Evolutionary conservation across 306 rosid species (phyloP), one percentile per base, ranked within the genome.

Genomic region (Arachis stenosperma): DNA sequence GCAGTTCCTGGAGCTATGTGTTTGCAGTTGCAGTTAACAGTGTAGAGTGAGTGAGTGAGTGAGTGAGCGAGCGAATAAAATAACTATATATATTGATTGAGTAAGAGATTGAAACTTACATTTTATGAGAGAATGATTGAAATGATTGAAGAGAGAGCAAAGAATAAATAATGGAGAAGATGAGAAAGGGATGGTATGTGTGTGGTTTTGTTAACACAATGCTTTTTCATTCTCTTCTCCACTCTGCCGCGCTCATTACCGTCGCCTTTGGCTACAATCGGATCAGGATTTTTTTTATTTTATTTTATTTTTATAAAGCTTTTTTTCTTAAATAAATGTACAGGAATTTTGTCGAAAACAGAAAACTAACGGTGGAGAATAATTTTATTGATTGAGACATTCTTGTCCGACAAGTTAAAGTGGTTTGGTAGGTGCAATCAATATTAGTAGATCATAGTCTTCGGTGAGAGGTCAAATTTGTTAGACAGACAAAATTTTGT

Each of bases 231-330:
- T 7, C 47, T 50, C 17, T 33, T 8, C 2, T 14, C 14, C 10
- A 9, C 14, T 39, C 65, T 77, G 51, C 61, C 70, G 33, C 50
- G 63, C 48, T 78, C 48, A 58, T 66, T 22, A 51, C 75, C 78
- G 82, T 79, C 59, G 57, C 27, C 7, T 52, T 5, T 33, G 37
- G 37, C 37, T 33, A 33, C 15, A n/a, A 52, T 52, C 57, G 27
- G 8, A 47, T 65, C 59, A 58, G 2, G 4, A 33, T 33, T 33
- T 33, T 33, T 33, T 33, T 33, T 4, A 2, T 33, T 33, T 33
- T 33, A 2, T 33, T 33, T 33, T 2, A 2, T 33, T 33, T 33
- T 33, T 33, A 2, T 33, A 33, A 46, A 46, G 3, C 11, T 10
- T 48, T 48, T 48, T 48, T 48, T n/a, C 54, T 46, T 46, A 2